A percentile compares a stretch with the other conserved stretches of the same genome.
Conservation (phyloP, 352 stramenopile species). For the Paralagenidium karlingii region DNA sequence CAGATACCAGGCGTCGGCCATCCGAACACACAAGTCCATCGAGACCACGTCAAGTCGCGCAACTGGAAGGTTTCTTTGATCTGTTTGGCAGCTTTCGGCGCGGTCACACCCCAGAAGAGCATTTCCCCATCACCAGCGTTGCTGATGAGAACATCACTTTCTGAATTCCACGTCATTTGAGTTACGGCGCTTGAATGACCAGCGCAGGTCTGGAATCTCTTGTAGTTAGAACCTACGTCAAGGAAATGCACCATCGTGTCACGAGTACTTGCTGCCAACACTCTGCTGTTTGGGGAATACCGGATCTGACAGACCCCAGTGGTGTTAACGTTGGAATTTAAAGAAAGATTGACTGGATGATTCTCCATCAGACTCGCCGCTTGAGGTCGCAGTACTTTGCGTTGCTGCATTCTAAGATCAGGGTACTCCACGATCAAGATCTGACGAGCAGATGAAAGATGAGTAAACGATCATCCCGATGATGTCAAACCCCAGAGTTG, state of each 20-base stretch:
- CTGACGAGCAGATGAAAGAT: no score
- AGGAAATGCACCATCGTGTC: conserved; percentile 60
- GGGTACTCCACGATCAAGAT: conserved; percentile 32
- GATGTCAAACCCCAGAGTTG: no score
- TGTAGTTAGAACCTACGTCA: conserved; percentile 29
- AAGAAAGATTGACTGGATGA: no score
- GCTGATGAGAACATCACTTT: conserved; percentile 66
- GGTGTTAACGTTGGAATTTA: no score
- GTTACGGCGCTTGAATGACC: conserved; percentile 70
- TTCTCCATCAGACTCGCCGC: no score
- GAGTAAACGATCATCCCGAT: no score
- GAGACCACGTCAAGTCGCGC: conserved; percentile 38
- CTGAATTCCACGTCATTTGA: conserved; percentile 80
- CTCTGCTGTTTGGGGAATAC: conserved; percentile 30
- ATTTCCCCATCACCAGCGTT: conserved; percentile 64
- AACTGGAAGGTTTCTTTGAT: conserved; percentile 48
- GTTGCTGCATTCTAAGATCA: no score
- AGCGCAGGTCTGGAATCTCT: conserved; percentile 46
- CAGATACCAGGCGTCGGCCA: conserved; percentile 54
- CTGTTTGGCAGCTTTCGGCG: conserved; percentile 26
- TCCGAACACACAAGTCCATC: conserved; percentile 58
- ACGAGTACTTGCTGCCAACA: conserved; percentile 32
- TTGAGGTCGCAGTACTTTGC: no score
- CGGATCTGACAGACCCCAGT: conserved; percentile 25
- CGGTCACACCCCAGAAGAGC: conserved; percentile 32